Base-by-base conservation (phyloP, 805 yeast species). In the Yarrowia porcina region DNA sequence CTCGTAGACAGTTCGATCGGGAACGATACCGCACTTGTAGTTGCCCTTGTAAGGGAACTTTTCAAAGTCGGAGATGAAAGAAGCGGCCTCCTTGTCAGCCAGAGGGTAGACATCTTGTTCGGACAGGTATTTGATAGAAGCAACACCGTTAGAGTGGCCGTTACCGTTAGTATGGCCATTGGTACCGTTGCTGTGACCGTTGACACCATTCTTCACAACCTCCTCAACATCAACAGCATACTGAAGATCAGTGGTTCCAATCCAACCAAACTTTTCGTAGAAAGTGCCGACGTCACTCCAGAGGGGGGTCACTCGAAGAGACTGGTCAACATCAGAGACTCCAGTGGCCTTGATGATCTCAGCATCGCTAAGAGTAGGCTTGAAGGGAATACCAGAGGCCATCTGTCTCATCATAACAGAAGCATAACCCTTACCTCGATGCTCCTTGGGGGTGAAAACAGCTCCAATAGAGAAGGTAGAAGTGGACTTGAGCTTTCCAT, bases 261-360 rank as follows among this genome's bases (percentile, higher is more conserved):
- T 50, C 66, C 68, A 74, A 7, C 92, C 96, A 66, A 86, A 83
- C 66, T 78, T 75, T 36, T 78, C 75, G 72, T 90, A 90, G 67
- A 80, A 89, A 32, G 78, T 80, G 15, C 88, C 93, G 20, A 88
- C 83, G 54, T 86, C 94, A 65, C 93, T 86, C 78, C 89, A 89
- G 59, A 90, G 77, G 41, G 77, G 76, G 36, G 79, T 72, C 15
- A 80, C 70, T 21, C 72, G 65, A 20, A 74, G 69, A 10, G 69
- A 66, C 33, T 63, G 35, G 38, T 66, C 68, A 10, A 63, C 66
- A 9, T 45, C 54, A 20, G 27, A 44, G 47, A 64, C 36, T 11
- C 66, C 61, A 10, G 61, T 41, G 8, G 49, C 38, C 39, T 56
- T 56, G 39, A 56, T 39, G 30, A 56, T 28, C 21, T 56, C 61